These are phyloP conservation scores for Cucurbitaria berberidis DNA, from an alignment of 2,329 filamentous ascomycete species.

Conservation along the genomic window DNA sequence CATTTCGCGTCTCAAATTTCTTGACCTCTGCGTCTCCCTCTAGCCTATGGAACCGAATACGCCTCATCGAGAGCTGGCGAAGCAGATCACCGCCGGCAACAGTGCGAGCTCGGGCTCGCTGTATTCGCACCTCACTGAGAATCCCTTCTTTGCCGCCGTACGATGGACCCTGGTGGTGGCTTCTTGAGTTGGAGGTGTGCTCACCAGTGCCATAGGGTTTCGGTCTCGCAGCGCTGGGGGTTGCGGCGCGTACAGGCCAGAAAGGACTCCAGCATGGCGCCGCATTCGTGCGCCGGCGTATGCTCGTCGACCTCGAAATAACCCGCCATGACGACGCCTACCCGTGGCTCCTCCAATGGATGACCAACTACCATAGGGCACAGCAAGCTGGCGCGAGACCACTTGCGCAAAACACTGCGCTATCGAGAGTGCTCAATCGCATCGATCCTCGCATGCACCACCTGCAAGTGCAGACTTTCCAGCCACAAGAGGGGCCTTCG, in stretches of 20 bases:
- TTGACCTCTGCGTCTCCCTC: constrained; percentile 9
- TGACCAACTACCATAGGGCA: constrained; percentile 77
- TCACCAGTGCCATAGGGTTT: constrained; percentile 66
- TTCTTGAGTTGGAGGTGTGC: constrained; percentile 30
- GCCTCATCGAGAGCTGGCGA: constrained; percentile 45
- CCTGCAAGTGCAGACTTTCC: constrained; percentile 69
- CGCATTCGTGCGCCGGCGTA: constrained; percentile 77
- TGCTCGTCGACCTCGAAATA: constrained; percentile 96
- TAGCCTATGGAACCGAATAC: constrained; percentile 47
- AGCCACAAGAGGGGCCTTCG: constrained; percentile 69
- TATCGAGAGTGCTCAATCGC: constrained; percentile 62
- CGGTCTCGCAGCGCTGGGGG: constrained; percentile 87
- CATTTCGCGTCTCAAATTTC: constrained; percentile 18
- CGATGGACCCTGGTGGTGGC: constrained; percentile 54
- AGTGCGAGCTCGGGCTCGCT: constrained; percentile 48
- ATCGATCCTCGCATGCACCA: constrained; percentile 67
- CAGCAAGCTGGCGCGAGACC: constrained; percentile 57
- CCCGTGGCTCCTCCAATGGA: constrained; percentile 92
- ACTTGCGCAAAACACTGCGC: constrained; percentile 43
- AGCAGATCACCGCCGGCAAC: constrained; percentile 40
- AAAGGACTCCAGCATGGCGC: constrained; percentile 75
- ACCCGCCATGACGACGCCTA: constrained; percentile 93
- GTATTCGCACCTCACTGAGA: constrained; percentile 54
- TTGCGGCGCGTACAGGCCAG: constrained; percentile 79
- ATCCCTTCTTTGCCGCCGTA: constrained; percentile 63